phyloP scores from a whole-genome alignment of 2,329 filamentous ascomycete genomes.

The Nothopassalora personata region DNA sequence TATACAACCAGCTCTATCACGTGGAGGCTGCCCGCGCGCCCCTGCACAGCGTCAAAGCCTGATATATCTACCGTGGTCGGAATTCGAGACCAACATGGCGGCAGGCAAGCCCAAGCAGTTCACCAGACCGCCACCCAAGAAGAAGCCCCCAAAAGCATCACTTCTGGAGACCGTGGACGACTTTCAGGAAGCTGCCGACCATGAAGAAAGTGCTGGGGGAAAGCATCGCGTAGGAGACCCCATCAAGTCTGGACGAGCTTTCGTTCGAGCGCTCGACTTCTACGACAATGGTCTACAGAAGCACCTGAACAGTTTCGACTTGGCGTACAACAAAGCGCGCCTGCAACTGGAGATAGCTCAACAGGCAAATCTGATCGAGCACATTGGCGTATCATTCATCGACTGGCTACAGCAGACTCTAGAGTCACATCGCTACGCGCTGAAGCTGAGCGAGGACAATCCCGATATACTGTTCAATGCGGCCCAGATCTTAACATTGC shows the following conservation, averaged over 20 bases:
- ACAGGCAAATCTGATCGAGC: constrained; percentile 56
- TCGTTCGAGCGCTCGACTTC: constrained; percentile 58
- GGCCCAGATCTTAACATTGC: constrained; percentile 61
- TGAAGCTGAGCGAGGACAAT: constrained; percentile 56
- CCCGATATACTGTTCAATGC: constrained; percentile 67
- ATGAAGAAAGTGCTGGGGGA: constrained; percentile 64
- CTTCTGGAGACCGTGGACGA: constrained; percentile 59
- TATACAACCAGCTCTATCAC: neutral
- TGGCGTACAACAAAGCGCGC: constrained; percentile 71
- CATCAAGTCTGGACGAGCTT: constrained; percentile 58
- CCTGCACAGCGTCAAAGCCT: neutral
- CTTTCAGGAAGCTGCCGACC: constrained; percentile 62
- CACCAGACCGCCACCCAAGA: constrained; percentile 27
- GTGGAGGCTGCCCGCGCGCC: neutral
- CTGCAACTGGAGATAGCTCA: constrained; percentile 66
- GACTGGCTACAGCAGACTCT: constrained; percentile 57
- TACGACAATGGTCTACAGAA: constrained; percentile 60
- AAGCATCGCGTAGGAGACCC: constrained; percentile 71
- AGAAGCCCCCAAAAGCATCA: constrained; percentile 36
- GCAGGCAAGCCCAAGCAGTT: constrained; percentile 28
- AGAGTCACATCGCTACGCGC: constrained; percentile 58
- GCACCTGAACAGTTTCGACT: constrained; percentile 60
- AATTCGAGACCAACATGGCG: constrained; percentile 18
- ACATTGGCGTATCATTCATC: constrained; percentile 50
- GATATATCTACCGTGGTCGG: neutral